Evolutionary conservation across 352 stramenopile genomes (phyloP), one percentile per base, ranked within the genome.

Genomic region (Pythium brassicae): DNA sequence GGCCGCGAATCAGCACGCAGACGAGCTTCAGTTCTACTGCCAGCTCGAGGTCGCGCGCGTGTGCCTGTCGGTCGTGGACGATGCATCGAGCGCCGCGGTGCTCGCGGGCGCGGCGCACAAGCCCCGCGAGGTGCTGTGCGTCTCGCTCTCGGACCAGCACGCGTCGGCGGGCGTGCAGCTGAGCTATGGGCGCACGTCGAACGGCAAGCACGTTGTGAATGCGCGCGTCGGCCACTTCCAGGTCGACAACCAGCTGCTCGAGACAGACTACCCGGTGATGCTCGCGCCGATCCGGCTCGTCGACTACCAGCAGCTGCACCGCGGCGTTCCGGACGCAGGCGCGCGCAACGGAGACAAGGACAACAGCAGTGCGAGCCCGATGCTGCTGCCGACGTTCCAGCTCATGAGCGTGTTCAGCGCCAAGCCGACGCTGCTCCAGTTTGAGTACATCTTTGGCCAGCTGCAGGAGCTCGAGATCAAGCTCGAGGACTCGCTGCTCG

Each of bases 391-490:
- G 14, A 92, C 84, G 10, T 69, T 94, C 49, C 84, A 94, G 54
- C 61, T 91, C 5, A 94, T 92, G 84, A 72, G 73, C 20, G 84
- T 94, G 4, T 87, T 89, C 51, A 76, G 68, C 20, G 69, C 70
- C 20, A 76, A 86, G 37, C 63, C 75, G 0, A 83, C 77, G 19
- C 67, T 94, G 35, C 66, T 92, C 20, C 77, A 91, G 48, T 90
- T 94, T 37, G 82, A 94, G 50, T 94, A 94, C 65, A 91, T 94
- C 43, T 94, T 94, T 59, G 82, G 76, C 5, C 84, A 94, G 50
- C 69, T 94, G 20, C 84, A 94, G 60, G 84, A 94, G 50, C 62
- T 94, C n/a, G 82, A 92, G 59, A 87, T 94, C 42, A 94, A 94
- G 35, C 43, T 94, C 2, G 84, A 94, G 64, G 84, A 94, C 48